phyloP scores from a whole-genome alignment of 1,284 basidiomycete species.

The Singerocomus rubriflavus region DNA sequence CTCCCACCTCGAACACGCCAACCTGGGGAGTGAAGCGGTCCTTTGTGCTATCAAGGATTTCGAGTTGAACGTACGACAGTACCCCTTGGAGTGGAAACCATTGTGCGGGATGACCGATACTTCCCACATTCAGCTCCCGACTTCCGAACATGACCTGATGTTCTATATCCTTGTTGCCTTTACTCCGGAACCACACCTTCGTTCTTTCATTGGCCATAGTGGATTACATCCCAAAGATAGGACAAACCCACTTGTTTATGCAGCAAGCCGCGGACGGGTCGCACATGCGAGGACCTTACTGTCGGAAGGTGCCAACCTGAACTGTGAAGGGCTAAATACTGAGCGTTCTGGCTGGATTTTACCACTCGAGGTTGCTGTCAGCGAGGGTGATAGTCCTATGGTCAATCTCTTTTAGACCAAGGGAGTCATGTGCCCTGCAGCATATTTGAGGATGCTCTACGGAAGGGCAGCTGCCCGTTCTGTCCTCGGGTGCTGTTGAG shows the following conservation, averaged over 20 bases:
- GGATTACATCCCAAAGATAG: neutral
- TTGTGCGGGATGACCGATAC: neutral
- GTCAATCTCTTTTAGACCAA: neutral
- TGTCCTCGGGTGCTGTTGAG: neutral
- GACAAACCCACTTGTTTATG: slow-evolving; percentile 14
- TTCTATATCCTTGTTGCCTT: slow-evolving; percentile 8
- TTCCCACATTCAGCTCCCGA: neutral
- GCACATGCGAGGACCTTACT: slow-evolving; percentile 9
- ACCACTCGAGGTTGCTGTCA: neutral
- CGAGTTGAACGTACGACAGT: no score
- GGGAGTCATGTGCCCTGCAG: neutral
- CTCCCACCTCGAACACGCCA: no score
- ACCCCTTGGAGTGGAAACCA: neutral
- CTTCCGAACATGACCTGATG: neutral
- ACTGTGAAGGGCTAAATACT: neutral
- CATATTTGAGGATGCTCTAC: neutral
- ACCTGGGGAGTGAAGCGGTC: no score
- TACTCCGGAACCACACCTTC: neutral
- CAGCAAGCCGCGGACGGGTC: neutral
- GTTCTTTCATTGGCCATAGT: neutral
- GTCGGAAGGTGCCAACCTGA: neutral
- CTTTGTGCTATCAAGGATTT: no score
- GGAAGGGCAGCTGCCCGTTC: rapidly evolving
- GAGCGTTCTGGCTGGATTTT: neutral
- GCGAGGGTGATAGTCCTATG: rapidly evolving